Conservation (phyloP, 164 flowering plant genomes). For the Amborella trichopoda region DNA sequence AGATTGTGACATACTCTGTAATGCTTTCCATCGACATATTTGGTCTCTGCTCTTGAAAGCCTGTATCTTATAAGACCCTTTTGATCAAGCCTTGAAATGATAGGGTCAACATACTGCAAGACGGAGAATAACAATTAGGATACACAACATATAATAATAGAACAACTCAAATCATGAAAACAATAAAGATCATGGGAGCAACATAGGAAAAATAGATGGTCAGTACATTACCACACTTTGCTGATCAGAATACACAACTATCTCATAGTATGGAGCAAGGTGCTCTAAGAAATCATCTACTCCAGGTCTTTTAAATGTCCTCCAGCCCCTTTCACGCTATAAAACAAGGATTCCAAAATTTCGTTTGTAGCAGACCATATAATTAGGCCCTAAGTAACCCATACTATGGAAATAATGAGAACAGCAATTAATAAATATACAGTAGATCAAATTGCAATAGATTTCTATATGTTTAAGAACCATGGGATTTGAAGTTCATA, state of each 20-base stretch:
- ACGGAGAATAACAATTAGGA: too few species aligned
- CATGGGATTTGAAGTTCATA: too few species aligned
- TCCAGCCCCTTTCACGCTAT: constrained; percentile 96
- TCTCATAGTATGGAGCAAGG: constrained; percentile 74
- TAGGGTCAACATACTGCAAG: constrained; percentile 77
- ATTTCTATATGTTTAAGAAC: too few species aligned
- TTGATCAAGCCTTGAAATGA: constrained; percentile 63
- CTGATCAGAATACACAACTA: constrained; percentile 79
- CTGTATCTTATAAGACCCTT: constrained; percentile 52
- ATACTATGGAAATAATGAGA: too few species aligned
- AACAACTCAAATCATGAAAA: neutral
- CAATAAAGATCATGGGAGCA: neutral
- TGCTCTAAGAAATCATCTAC: constrained; percentile 87
- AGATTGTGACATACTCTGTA: constrained; percentile 55
- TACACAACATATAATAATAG: too few species aligned
- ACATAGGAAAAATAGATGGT: too few species aligned
- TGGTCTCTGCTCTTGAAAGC: constrained; percentile 71
- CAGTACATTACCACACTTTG: constrained; percentile 50
- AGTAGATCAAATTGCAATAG: too few species aligned
- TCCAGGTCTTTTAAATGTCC: constrained; percentile 93
- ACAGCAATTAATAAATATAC: too few species aligned
- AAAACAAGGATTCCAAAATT: too few species aligned
- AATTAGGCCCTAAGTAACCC: too few species aligned
- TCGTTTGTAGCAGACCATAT: too few species aligned
- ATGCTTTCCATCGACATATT: constrained; percentile 74